phyloP scores from a whole-genome alignment of 75 land plant genomes.

The Pseudotsuga menziesii region DNA sequence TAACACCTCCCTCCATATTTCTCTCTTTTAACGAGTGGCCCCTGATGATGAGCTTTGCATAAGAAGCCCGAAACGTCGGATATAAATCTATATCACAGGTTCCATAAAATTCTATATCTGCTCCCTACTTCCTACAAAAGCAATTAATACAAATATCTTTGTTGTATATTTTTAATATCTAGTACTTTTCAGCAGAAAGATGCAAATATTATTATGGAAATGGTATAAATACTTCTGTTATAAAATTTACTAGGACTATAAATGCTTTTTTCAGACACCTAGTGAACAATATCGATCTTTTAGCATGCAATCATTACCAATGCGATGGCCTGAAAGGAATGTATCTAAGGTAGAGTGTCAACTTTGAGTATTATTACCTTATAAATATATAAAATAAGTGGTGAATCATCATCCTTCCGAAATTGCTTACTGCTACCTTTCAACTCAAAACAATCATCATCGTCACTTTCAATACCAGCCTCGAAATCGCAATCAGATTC shows the following conservation, averaged over 20 bases:
- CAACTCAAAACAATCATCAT: neutral
- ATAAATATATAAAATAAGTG: conserved; percentile 62
- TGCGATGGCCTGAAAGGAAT: neutral
- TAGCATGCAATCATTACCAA: neutral
- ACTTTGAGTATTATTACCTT: conserved; percentile 44
- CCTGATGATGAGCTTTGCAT: too few species aligned
- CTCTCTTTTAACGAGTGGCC: too few species aligned
- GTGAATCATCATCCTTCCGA: conserved; percentile 30
- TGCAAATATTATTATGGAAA: neutral
- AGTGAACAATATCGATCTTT: neutral
- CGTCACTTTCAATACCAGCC: conserved; percentile 18
- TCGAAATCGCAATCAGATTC: conserved; percentile 20
- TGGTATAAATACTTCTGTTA: neutral
- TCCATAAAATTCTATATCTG: too few species aligned
- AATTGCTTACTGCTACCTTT: conserved; percentile 19
- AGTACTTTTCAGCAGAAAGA: neutral
- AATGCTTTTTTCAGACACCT: neutral
- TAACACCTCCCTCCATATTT: too few species aligned
- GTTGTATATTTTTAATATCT: neutral
- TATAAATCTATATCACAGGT: too few species aligned
- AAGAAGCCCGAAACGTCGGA: too few species aligned
- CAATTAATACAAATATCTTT: neutral
- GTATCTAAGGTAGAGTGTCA: neutral
- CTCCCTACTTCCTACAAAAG: too few species aligned
- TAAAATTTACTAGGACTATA: neutral